Evolutionary conservation across 805 yeast genomes (phyloP), one percentile per base, ranked within the genome.

Genomic region (Kodamaea jinghongensis): DNA sequence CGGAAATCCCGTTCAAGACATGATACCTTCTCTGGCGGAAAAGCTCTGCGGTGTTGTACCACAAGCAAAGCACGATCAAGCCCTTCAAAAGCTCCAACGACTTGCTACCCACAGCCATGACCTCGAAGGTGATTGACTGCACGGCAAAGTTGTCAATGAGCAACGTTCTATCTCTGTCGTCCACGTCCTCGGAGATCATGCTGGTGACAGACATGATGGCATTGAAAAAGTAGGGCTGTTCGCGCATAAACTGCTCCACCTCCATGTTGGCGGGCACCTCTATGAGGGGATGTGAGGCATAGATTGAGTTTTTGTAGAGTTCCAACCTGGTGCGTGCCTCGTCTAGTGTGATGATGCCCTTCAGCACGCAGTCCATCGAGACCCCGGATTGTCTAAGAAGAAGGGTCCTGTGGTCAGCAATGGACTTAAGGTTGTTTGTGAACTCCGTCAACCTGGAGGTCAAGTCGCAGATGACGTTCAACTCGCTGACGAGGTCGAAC

Each of bases 31-130:
- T 77, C 50, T 84, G 85, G 47, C 81, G 85, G 48, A 86, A 85
- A 49, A 86, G 67, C 58, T 87, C 96, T 0, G 96, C 86, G 3
- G 86, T 76, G 48, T 84, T 86, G 55, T 87, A 88, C 96, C 96
- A 89, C 20, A 82, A 59, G 17, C 84, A 74, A 38, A 84, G 65
- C 4, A 86, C 52, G 13, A 84, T 54, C 36, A 85, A 63, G 13
- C 81, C 65, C 55, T 82, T 81, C 28, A 88, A 63, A 27, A 86
- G 60, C 55, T 86, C 90, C 12, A 80, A 60, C 5, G 81, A 73
- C 61, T 86, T 89, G 40, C 77, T 71, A 13, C 96, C 96, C 17
- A 75, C 67, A 6, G 83, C 71, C 60, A 88, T 60, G 8, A 83
- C 73, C 51, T 87, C 90, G 36, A 74, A 63, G 8, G 78, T 57